Evolutionary conservation across 2,329 filamentous ascomycete genomes (phyloP), one percentile per base, ranked within the genome.

Genomic region (Beauveria rudraprayagi): DNA sequence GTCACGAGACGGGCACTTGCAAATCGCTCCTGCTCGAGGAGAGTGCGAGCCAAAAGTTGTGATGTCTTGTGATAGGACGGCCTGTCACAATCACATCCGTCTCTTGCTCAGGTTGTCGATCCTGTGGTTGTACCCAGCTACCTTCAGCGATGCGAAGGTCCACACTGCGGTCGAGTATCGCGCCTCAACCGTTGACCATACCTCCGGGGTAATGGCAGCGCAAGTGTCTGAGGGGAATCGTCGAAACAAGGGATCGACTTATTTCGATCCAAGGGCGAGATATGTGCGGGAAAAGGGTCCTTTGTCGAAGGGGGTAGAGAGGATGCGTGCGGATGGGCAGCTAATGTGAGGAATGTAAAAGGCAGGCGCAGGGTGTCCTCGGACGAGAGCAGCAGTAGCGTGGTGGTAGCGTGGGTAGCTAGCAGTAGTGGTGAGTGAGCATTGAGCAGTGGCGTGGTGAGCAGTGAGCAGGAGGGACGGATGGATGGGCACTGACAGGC

Each of bases 181-280:
- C 56, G 34, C 56, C 47, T 55, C 43, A 55, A n/a, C 22, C 58
- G 30, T 44, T 43, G 37, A 61, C 58, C 58, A 61, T 61, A 47
- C 58, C 58, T 60, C 30, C 48, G 19, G 43, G 50, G 59, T 16
- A 43, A 51, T 30, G 34, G 43, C 24, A 41, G 34, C 22, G n/a
- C 41, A 60, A 30, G 24, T 60, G 57, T 60, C 57, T 60, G 47
- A 59, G 41, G 37, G 37, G 24, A 46, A 17, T 22, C 4, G 16
- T 53, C 28, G 10, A 56, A 24, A 59, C 10, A 56, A 46, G 26
- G 14, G 11, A 24, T 17, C 24, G 34, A 17, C 30, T 22, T 51
- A 40, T n/a, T 26, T n/a, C 11, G 37, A 52, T 7, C 17, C 44
- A 44, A 52, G 46, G 56, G 47, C 37, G 47, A 41, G 40, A 17